Base-by-base conservation (phyloP, 2,329 filamentous ascomycete species). In the Cytospora chrysosperma region DNA sequence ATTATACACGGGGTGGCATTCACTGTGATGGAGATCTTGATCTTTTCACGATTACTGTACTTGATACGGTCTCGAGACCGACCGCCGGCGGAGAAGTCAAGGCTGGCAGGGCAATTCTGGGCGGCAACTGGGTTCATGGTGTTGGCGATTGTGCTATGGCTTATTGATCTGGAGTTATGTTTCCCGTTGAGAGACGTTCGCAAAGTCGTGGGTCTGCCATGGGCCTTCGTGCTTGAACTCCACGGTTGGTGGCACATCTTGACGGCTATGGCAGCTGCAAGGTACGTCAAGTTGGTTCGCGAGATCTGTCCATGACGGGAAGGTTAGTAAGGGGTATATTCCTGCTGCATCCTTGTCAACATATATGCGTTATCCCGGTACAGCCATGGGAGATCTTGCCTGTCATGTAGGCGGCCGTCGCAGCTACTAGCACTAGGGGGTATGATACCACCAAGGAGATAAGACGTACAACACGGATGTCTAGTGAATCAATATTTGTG, bases 171-270 rank as follows among this genome's bases (percentile, higher is more conserved):
- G 12, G 78, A 83, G 68, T 75, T 77, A 15, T 88, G 85, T 68
- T 70, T 72, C 0, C 70, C 78, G 64, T 74, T 88, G 27, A 80
- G 83, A 2, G 64, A 67, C 0, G 66, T 81, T 13, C 79, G 83
- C 56, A 72, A 74, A 9, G 67, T 59, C 0, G 67, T 87, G 2
- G 85, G 85, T 0, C 70, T 85, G 51, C 85, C 85, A 0, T 84
- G 77, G 78, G 81, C 79, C 1, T 85, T 82, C 71, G 37, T 84
- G 0, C 70, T 88, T 5, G 85, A 88, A 72, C 69, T 87, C 17
- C 85, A 88, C 68, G 85, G 84, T 1, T 88, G 85, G 85, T 88
- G 85, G 85, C 85, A 88, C 68, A 73, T 88, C 19, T 73, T 86
- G 28, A 88, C 85, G 0, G 85, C 83, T 0, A 74, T 84, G 24